Evolutionary conservation across 495 filamentous ascomycete genomes (phyloP).

Genomic region (Tuber brumale): DNA sequence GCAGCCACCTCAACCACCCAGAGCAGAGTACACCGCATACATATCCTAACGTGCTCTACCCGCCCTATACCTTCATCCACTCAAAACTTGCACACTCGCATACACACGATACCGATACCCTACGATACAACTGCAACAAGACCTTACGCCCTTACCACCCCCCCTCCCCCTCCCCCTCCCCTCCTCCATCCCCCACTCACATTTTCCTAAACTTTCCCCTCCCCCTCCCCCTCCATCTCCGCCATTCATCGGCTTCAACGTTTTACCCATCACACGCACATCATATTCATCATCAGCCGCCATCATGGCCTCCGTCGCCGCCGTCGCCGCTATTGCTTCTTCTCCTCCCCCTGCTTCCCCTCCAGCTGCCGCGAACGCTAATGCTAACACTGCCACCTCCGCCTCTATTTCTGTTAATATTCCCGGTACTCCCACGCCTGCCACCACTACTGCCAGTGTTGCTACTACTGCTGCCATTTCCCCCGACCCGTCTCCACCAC

Average conservation of each 20-base stretch:
- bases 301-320: conserved; percentile 36
- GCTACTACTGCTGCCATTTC: conserved; percentile 27
- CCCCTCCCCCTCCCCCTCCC: not conserved
- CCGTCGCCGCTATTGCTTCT: conserved; percentile 21
- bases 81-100: not conserved
- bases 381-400: conserved; percentile 27
- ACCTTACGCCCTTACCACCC: conserved; percentile 45
- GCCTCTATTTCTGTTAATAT: conserved; percentile 6
- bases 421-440: conserved; percentile 9
- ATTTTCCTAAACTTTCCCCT: conserved; percentile 16
- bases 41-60: not conserved
- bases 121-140: conserved; percentile 31
- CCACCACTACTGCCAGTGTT: conserved; percentile 7
- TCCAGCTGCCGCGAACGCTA: conserved; percentile 7
- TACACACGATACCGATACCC: conserved; percentile 22
- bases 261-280: conserved; percentile 3
- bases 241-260: conserved; percentile 15
- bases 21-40: not conserved
- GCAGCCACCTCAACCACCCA: not conserved
- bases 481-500: conserved; percentile 28
- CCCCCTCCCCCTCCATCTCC: not conserved
- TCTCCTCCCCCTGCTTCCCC: conserved; percentile 9
- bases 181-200: not conserved
- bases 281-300: conserved; percentile 6
- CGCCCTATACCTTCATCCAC: not conserved